Evolutionary conservation across 169 alveolate species (phyloP).

Genomic region (Babesia ovata): DNA sequence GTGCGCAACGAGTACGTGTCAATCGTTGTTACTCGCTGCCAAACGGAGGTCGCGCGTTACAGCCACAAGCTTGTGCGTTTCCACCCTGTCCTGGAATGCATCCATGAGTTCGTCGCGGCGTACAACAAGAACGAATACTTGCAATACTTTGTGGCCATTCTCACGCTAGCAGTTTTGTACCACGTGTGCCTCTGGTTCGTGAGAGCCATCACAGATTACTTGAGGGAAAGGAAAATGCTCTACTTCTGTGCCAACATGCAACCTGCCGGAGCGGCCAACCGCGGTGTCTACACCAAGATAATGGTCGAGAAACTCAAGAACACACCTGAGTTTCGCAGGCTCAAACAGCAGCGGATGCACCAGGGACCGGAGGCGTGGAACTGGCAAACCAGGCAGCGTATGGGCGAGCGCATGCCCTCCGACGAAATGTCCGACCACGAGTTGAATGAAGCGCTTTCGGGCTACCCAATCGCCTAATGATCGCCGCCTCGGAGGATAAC

Average conservation of each 20-base stretch:
- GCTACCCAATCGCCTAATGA: too few species aligned
- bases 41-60: constrained; percentile 16
- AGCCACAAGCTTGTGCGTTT: constrained; percentile 2
- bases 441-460: neutral
- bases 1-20: constrained; percentile 7
- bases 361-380: constrained; percentile 81
- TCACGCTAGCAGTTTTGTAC: constrained; percentile 6
- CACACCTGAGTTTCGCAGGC: constrained; percentile 70
- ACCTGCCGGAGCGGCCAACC: constrained; percentile 60
- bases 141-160: constrained; percentile 12
- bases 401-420: constrained; percentile 43
- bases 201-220: constrained; percentile 1
- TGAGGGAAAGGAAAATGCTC: constrained; percentile 7
- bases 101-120: neutral
- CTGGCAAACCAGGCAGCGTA: constrained; percentile 74
- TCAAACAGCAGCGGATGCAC: constrained; percentile 70
- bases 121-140: constrained; percentile 46
- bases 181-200: neutral
- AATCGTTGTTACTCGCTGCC: constrained; percentile 2
- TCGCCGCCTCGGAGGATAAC: too few species aligned
- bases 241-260: constrained; percentile 68
- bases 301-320: constrained; percentile 62
- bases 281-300: constrained; percentile 58
- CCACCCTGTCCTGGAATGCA: constrained; percentile 14
- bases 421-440: constrained; percentile 37